Conservation (phyloP, 2,329 filamentous ascomycete species). For the Nigrospora sphaerica region DNA sequence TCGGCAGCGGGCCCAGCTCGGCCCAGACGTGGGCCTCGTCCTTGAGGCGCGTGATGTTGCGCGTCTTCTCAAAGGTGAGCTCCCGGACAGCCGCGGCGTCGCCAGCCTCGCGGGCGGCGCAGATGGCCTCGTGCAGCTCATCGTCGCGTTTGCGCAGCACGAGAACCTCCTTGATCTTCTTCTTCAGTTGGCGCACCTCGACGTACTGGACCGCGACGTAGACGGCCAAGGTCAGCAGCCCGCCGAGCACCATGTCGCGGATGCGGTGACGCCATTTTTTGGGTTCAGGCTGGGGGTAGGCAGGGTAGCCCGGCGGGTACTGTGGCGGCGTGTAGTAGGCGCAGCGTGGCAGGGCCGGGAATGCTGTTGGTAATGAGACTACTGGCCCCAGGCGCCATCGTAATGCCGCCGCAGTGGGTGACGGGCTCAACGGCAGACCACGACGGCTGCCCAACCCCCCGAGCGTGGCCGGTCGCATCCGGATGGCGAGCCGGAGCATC, state of each 20-base stretch:
- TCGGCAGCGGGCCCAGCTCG: background rate
- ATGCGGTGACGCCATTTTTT: conserved; percentile 1
- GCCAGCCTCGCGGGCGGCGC: background rate
- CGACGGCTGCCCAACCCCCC: too few relatives aligned
- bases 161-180: background rate
- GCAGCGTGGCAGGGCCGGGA: background rate
- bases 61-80: background rate
- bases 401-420: too few relatives aligned
- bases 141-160: background rate
- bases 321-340: conserved; percentile 1
- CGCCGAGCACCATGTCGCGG: background rate
- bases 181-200: background rate
- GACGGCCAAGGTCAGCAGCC: background rate
- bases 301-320: background rate
- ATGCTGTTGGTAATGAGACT: too few relatives aligned
- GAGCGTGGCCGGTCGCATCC: too few relatives aligned
- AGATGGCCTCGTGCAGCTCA: background rate
- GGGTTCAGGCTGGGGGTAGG: background rate
- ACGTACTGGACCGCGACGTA: background rate
- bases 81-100: background rate
- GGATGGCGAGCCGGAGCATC: too few relatives aligned
- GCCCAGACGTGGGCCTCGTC: background rate
- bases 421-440: too few relatives aligned
- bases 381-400: too few relatives aligned
- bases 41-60: background rate